Conservation (phyloP, 352 stramenopile genomes). For the Globisporangium uncinulatum region DNA sequence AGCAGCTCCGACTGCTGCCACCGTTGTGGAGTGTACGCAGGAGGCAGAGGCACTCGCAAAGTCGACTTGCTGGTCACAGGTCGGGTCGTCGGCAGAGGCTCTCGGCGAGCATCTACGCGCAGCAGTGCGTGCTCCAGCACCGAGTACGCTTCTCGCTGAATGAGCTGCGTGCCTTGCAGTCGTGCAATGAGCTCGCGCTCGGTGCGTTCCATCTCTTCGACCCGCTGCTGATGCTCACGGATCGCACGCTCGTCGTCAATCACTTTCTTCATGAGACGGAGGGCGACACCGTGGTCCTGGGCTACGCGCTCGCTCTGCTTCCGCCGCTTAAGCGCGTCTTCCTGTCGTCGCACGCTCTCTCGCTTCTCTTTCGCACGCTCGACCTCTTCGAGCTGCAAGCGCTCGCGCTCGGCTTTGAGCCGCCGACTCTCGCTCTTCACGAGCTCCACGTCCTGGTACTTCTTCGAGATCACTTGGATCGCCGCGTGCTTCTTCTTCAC, state of each 20-base stretch:
- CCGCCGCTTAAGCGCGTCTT: constrained; percentile 54
- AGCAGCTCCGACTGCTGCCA: background rate
- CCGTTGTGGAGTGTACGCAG: too few species aligned
- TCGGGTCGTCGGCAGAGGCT: background rate
- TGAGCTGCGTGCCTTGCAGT: constrained; percentile 63
- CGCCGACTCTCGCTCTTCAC: constrained; percentile 66
- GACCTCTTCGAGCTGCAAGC: constrained; percentile 43
- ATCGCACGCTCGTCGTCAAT: constrained; percentile 57
- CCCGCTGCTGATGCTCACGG: constrained; percentile 41
- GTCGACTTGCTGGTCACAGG: background rate
- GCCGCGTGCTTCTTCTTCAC: constrained; percentile 72
- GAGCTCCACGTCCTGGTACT: constrained; percentile 70
- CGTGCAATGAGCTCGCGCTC: constrained; percentile 59
- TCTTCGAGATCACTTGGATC: constrained; percentile 70
- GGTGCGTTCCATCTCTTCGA: constrained; percentile 63
- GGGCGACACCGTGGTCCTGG: constrained; percentile 38
- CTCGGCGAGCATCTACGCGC: constrained; percentile 19
- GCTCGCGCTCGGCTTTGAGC: constrained; percentile 56
- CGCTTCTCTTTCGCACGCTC: constrained; percentile 49
- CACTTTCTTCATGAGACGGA: constrained; percentile 59
- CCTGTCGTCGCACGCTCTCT: constrained; percentile 42
- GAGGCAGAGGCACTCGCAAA: background rate
- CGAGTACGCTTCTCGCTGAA: constrained; percentile 68
- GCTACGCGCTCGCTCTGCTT: constrained; percentile 33
- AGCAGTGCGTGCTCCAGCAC: constrained; percentile 66